Evolutionary conservation across 2,329 filamentous ascomycete genomes (phyloP).

Genomic region (Periconia sp.): DNA sequence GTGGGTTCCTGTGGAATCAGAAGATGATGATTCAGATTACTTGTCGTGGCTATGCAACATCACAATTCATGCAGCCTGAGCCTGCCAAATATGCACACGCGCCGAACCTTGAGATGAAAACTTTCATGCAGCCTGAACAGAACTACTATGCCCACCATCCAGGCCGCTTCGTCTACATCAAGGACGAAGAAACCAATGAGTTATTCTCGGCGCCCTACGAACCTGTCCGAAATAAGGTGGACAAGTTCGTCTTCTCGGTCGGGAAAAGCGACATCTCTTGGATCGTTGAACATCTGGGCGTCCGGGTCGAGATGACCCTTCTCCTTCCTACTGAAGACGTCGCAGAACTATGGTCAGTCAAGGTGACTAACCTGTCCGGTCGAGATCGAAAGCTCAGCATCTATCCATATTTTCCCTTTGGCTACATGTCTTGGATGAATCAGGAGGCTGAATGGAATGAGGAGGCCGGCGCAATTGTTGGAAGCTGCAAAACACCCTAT

Average conservation of each 20-base stretch:
- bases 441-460: constrained; percentile 60
- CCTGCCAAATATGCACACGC: constrained; percentile 66
- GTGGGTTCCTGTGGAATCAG: constrained; percentile 65
- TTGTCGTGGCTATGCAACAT: constrained; percentile 64
- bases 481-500: constrained; percentile 62
- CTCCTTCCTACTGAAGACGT: constrained; percentile 61
- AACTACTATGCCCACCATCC: constrained; percentile 66
- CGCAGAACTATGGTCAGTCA: constrained; percentile 62
- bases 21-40: constrained; percentile 67
- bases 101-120: constrained; percentile 63
- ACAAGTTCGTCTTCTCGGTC: constrained; percentile 60
- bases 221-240: constrained; percentile 57
- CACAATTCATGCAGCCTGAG: constrained; percentile 67
- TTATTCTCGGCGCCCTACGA: constrained; percentile 64
- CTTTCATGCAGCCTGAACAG: constrained; percentile 67
- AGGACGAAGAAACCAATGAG: constrained; percentile 59
- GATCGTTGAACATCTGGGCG: constrained; percentile 58
- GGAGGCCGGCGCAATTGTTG: constrained; percentile 58
- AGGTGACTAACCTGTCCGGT: constrained; percentile 57
- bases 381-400: constrained; percentile 57
- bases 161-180: constrained; percentile 65
- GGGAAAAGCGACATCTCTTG: constrained; percentile 63
- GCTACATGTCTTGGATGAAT: constrained; percentile 70
- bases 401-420: constrained; percentile 64
- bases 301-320: constrained; percentile 60